phyloP scores from a whole-genome alignment of 1,284 basidiomycete genomes.

The Puccinia novopanici region DNA sequence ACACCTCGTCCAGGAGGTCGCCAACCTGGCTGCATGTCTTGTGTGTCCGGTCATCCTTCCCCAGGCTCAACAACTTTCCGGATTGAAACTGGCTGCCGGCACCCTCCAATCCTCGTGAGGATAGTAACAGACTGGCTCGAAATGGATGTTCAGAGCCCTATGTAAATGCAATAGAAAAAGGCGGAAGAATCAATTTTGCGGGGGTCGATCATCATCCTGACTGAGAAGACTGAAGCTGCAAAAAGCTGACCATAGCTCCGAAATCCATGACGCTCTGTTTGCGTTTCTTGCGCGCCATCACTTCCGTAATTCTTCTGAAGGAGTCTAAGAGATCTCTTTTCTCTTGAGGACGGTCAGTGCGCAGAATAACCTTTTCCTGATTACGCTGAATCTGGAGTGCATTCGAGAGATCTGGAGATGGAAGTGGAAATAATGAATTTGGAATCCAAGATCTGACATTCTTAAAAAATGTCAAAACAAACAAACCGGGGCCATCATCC shows the following conservation, averaged over 20 bases:
- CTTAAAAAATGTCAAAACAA: background rate
- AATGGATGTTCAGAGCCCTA: conserved; percentile 9
- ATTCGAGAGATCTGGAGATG: conserved; percentile 72
- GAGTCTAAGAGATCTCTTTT: conserved; percentile 82
- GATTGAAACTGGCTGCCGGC: background rate
- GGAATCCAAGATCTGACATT: background rate
- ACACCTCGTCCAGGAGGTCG: conserved; percentile 86
- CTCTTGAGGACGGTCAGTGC: conserved; percentile 76
- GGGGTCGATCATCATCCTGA: conserved; percentile 59
- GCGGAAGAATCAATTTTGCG: background rate
- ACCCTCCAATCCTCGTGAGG: conserved; percentile 17
- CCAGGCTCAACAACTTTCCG: conserved; percentile 38
- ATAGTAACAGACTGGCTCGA: background rate
- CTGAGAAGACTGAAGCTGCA: conserved; percentile 62
- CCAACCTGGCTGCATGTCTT: conserved; percentile 69
- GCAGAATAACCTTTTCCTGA: conserved; percentile 90
- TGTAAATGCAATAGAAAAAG: conserved; percentile 5
- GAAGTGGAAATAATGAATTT: background rate
- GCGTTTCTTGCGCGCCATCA: conserved; percentile 78
- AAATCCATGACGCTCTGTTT: conserved; percentile 87
- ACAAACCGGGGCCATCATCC: conserved; percentile 73
- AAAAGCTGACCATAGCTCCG: conserved; percentile 67
- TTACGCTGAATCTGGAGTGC: conserved; percentile 92
- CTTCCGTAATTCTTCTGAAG: conserved; percentile 88
- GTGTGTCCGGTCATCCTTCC: conserved; percentile 58